phyloP scores from a whole-genome alignment of 2,329 filamentous ascomycete genomes.

The Penicillium sp. region DNA sequence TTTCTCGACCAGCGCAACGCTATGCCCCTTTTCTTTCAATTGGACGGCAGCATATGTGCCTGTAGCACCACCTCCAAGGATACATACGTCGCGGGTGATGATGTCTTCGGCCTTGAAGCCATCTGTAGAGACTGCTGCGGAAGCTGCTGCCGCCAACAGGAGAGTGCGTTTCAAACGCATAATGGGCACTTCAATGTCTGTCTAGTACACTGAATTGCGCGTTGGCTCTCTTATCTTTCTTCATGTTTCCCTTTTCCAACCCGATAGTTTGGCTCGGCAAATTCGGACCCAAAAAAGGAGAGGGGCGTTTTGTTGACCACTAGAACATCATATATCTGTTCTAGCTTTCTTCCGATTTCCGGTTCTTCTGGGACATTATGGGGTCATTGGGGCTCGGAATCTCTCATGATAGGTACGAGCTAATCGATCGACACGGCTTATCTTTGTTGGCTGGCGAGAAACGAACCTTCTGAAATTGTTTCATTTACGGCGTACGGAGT shows the following conservation, averaged over 20 bases:
- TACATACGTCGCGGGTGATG: conserved; percentile 30
- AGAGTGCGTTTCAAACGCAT: background rate
- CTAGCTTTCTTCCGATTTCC: background rate
- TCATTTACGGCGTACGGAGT: background rate
- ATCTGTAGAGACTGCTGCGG: background rate
- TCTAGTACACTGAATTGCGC: background rate
- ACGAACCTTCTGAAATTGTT: background rate
- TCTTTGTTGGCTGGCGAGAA: background rate
- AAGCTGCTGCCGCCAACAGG: background rate
- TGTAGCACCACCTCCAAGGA: conserved; percentile 35
- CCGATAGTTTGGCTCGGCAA: background rate
- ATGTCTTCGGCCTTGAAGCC: conserved; percentile 8
- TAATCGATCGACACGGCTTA: background rate
- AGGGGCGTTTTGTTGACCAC: background rate
- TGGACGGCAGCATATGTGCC: conserved; percentile 36
- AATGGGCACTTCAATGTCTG: background rate
- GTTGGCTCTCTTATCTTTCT: background rate
- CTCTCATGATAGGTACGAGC: background rate
- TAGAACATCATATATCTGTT: background rate
- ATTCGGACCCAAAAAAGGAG: background rate
- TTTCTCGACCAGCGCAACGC: conserved; percentile 33
- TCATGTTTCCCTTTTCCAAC: background rate
- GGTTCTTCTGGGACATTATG: background rate
- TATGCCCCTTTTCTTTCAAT: conserved; percentile 29
- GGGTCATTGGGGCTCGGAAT: background rate